Evolutionary conservation across 2,329 filamentous ascomycete genomes (phyloP), one percentile per base, ranked within the genome.

Genomic region (Penicillium sp.): DNA sequence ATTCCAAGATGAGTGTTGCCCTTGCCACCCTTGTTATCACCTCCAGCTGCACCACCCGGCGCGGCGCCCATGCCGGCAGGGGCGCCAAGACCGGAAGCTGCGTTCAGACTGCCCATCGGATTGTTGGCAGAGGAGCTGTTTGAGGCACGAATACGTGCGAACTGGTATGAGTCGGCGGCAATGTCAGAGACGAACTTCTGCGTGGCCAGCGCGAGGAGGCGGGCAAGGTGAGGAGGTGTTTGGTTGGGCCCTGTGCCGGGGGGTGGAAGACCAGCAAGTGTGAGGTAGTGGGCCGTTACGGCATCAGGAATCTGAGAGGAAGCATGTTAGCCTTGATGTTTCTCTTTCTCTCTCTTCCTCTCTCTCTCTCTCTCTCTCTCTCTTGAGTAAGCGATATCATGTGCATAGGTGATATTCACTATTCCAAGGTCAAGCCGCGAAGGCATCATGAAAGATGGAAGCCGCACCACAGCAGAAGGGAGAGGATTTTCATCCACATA

Each of bases 111-210:
- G 58, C 91, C 91, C 86, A 97, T 93, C 0, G 91, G 90, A 75
- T 96, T 97, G 73, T 93, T 96, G 13, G 88, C 88, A 62, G 90
- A 93, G 26, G 84, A 87, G 57, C 89, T 92, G 71, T 95, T 96
- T 22, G 90, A 93, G n/a, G 91, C 90, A 41, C 95, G 89, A 70
- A 99, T 98, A 52, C 93, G 91, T 59, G 90, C 92, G 82, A 97
- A 98, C 77, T 99, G 95, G 75, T 99, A 99, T 3, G 95, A 92
- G 74, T 99, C 95, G 56, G 95, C 93, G 1, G 95, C 95, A 63
- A 99, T 91, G 74, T 99, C 95, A 57, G 95, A 93, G 68, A 99
- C 90, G 81, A 99, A 99, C 74, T 99, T 99, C 73, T 99, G 95
- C 0, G 95, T 96, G n/a, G 95, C 95, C 9, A 99, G 89, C 2